These are phyloP conservation scores for Termitomyces sp. DNA, from an alignment of 768 basidiomycete genomes.

Conservation along the genomic window DNA sequence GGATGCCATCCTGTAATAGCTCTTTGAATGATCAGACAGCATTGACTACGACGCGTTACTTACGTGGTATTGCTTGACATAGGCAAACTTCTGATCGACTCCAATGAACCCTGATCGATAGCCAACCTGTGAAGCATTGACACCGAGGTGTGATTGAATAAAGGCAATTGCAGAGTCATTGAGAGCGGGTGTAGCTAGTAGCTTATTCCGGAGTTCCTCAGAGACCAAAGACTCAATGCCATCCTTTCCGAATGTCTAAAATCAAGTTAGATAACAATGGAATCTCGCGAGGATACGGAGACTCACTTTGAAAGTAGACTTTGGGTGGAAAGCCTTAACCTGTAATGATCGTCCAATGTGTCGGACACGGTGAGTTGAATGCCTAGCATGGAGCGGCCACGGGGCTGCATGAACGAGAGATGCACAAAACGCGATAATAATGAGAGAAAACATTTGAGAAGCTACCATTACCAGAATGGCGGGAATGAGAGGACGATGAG, in stretches of 20 bases:
- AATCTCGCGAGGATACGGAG: background rate
- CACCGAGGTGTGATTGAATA: constrained; percentile 20
- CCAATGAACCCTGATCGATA: constrained; percentile 19
- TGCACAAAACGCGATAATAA: constrained; percentile 21
- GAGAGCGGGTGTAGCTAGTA: constrained; percentile 15
- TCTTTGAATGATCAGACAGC: background rate
- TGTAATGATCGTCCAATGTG: constrained; percentile 22
- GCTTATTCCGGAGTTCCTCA: constrained; percentile 7
- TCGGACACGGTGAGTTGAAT: constrained; percentile 26
- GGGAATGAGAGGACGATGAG: constrained; percentile 4
- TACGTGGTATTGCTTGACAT: constrained; percentile 29
- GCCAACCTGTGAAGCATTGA: constrained; percentile 17
- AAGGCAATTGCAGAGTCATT: constrained; percentile 28
- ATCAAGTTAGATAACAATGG: background rate
- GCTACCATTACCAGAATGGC: constrained; percentile 27
- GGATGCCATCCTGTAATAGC: constrained; percentile 19
- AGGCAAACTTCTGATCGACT: constrained; percentile 20
- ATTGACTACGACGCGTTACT: background rate
- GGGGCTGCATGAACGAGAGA: constrained; percentile 25
- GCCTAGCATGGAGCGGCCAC: constrained; percentile 24
- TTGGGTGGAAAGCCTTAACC: constrained; percentile 23
- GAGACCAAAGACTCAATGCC: constrained; percentile 22
- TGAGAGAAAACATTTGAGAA: constrained; percentile 21
- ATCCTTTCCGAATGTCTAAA: constrained; percentile 22
- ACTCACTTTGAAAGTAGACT: constrained; percentile 20